These are phyloP conservation scores for Rhynchosporium agropyri DNA, from an alignment of 2,329 filamentous ascomycete species.

Conservation along the genomic window DNA sequence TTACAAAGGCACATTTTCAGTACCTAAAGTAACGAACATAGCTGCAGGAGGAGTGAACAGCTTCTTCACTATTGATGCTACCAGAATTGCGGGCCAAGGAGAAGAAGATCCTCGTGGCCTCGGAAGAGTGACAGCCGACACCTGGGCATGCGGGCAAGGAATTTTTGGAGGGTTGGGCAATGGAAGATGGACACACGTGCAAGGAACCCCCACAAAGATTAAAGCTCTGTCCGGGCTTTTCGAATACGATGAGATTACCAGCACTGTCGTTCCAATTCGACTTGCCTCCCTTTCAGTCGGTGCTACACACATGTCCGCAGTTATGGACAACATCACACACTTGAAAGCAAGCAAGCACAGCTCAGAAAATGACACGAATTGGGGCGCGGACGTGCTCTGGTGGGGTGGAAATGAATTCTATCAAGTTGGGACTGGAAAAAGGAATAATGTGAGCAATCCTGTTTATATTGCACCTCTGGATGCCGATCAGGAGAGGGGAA, in stretches of 20 bases:
- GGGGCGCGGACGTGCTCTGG: slow-evolving; percentile 85
- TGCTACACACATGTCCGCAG: slow-evolving; percentile 76
- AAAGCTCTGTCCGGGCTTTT: slow-evolving; percentile 80
- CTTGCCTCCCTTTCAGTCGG: slow-evolving; percentile 75
- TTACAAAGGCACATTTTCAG: slow-evolving; percentile 66
- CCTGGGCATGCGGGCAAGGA: slow-evolving; percentile 85
- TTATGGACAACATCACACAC: slow-evolving; percentile 79
- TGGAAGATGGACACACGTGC: slow-evolving; percentile 87
- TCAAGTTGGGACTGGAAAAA: slow-evolving; percentile 88
- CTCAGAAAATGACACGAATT: slow-evolving; percentile 75
- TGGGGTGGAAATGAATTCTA: slow-evolving; percentile 96
- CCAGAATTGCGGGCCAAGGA: slow-evolving; percentile 53
- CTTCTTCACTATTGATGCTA: slow-evolving; percentile 84
- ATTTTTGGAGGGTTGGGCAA: slow-evolving; percentile 83
- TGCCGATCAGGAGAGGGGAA: slow-evolving; percentile 61
- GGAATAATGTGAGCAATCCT: slow-evolving; percentile 77
- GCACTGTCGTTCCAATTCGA: slow-evolving; percentile 74
- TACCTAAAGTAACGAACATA: slow-evolving; percentile 72
- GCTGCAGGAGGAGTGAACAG: slow-evolving; percentile 85
- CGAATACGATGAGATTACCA: slow-evolving; percentile 79
- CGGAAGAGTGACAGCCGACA: slow-evolving; percentile 68
- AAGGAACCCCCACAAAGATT: slow-evolving; percentile 75
- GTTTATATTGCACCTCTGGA: slow-evolving; percentile 80
- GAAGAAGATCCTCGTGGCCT: slow-evolving; percentile 48
- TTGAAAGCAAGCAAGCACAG: slow-evolving; percentile 50